Evolutionary conservation across 106 monocot genomes (phyloP).

Genomic region (Triglochin maritima): DNA sequence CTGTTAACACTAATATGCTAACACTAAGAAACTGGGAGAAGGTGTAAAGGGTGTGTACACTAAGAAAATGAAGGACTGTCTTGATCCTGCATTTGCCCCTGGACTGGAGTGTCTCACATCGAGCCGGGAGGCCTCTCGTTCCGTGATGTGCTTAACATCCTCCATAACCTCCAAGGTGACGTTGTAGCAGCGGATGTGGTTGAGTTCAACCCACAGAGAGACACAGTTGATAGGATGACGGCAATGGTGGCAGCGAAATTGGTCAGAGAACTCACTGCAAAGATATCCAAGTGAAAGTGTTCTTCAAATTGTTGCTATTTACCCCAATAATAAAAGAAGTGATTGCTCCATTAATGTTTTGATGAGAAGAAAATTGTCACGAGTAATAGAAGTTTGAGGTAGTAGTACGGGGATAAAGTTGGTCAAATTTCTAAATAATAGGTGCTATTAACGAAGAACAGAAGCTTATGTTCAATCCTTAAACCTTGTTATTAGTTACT

Average conservation of each 20-base stretch:
- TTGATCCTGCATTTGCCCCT: conserved; percentile 97
- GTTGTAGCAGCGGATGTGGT: conserved; percentile 93
- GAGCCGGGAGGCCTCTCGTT: conserved; percentile 97
- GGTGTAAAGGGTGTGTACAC: conserved; percentile 94
- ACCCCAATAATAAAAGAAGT: no score
- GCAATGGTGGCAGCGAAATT: conserved; percentile 98
- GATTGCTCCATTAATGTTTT: no score
- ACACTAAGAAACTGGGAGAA: conserved; percentile 68
- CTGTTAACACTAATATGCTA: no score
- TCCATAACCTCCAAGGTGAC: conserved; percentile 80
- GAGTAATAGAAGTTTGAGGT: no score
- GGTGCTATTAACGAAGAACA: no score
- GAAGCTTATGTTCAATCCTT: no score
- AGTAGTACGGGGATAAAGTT: no score
- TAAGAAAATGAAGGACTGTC: conserved; percentile 81
- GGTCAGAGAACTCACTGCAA: conserved; percentile 85
- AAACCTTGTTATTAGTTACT: no score
- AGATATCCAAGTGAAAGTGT: conserved; percentile 61
- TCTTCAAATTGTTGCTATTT: no score
- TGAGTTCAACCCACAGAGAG: conserved; percentile 97
- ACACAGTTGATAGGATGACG: conserved; percentile 98
- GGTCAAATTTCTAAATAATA: no score
- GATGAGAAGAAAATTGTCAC: no score
- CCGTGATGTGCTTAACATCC: conserved; percentile 89
- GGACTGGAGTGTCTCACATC: conserved; percentile 73